phyloP scores from a whole-genome alignment of 768 basidiomycete genomes.

The Trametes gibbosa region DNA sequence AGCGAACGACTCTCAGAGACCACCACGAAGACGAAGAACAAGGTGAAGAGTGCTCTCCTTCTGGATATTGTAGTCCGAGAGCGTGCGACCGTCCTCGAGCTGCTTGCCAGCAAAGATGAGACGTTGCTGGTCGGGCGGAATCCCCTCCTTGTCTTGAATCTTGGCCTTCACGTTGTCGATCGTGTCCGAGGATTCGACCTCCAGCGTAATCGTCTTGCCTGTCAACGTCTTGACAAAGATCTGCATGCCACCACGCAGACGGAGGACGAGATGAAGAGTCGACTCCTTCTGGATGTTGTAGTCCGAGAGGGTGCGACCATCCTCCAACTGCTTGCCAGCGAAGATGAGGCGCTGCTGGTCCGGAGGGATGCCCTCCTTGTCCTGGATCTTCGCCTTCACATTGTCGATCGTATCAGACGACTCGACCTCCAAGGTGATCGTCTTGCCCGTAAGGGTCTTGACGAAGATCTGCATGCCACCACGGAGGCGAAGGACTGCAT shows the following conservation, averaged over 20 bases:
- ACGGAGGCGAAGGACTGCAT: slow-evolving; percentile 28
- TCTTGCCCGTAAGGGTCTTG: slow-evolving; percentile 36
- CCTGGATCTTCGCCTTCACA: slow-evolving; percentile 36
- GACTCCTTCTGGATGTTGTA: slow-evolving; percentile 92
- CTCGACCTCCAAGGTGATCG: slow-evolving; percentile 37
- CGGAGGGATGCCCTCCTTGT: slow-evolving; percentile 36
- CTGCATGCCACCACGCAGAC: slow-evolving; percentile 38
- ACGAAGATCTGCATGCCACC: slow-evolving; percentile 37
- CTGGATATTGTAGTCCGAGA: slow-evolving; percentile 33
- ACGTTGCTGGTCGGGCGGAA: slow-evolving; percentile 32
- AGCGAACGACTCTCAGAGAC: slow-evolving; percentile 26
- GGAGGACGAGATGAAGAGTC: slow-evolving; percentile 54
- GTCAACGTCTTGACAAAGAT: slow-evolving; percentile 52
- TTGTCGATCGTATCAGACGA: slow-evolving; percentile 36
- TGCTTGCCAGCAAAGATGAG: slow-evolving; percentile 33
- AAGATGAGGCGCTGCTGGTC: slow-evolving; percentile 36
- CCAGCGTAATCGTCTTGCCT: slow-evolving; percentile 56
- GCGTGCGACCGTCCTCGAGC: slow-evolving; percentile 31
- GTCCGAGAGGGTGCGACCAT: slow-evolving; percentile 45
- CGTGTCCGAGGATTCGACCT: slow-evolving; percentile 42
- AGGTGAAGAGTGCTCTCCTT: slow-evolving; percentile 32
- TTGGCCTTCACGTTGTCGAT: slow-evolving; percentile 33
- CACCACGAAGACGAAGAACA: slow-evolving; percentile 51
- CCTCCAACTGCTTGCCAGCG: slow-evolving; percentile 52
- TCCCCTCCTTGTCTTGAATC: slow-evolving; percentile 34